phyloP scores from a whole-genome alignment of 2,329 filamentous ascomycete genomes.

The Lasiodiplodia theobromae region DNA sequence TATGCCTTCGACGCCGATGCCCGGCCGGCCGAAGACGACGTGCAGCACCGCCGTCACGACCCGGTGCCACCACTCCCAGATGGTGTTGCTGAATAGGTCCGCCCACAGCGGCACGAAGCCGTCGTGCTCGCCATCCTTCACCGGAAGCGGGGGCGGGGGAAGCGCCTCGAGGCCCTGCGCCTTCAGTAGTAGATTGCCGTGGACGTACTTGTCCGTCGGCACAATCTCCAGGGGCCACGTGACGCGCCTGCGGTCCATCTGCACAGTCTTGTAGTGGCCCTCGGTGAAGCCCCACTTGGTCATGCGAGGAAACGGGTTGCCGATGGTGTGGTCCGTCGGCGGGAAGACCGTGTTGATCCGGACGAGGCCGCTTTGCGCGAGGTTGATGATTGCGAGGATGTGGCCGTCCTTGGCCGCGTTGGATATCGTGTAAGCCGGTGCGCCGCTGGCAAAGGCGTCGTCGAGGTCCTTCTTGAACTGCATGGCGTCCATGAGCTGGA shows the following conservation, averaged over 20 bases:
- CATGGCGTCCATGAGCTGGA: constrained; percentile 58
- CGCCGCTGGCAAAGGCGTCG: constrained; percentile 51
- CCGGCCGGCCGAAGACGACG: constrained; percentile 67
- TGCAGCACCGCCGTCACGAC: constrained; percentile 69
- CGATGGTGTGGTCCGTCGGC: constrained; percentile 58
- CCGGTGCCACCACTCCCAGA: constrained; percentile 68
- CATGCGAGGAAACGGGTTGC: constrained; percentile 49
- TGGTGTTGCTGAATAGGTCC: constrained; percentile 68
- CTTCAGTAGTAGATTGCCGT: constrained; percentile 58
- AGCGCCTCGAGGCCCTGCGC: constrained; percentile 34
- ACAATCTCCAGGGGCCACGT: constrained; percentile 68
- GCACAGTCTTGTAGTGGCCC: constrained; percentile 73
- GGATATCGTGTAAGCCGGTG: constrained; percentile 50
- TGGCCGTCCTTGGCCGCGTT: constrained; percentile 68
- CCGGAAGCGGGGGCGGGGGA: constrained; percentile 38
- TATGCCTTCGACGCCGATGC: constrained; percentile 43
- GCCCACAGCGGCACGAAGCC: constrained; percentile 73
- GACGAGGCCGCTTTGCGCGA: constrained; percentile 67
- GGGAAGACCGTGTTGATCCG: constrained; percentile 62
- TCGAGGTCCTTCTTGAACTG: constrained; percentile 69
- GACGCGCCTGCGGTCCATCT: constrained; percentile 70
- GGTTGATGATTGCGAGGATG: constrained; percentile 71
- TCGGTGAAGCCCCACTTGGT: constrained; percentile 73
- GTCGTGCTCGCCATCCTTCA: constrained; percentile 40
- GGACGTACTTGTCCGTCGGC: constrained; percentile 66